A percentile compares a stretch with the other conserved stretches of the same genome.
phyloP scores from a whole-genome alignment of 768 basidiomycete genomes.

The Leccinum truebloodii region DNA sequence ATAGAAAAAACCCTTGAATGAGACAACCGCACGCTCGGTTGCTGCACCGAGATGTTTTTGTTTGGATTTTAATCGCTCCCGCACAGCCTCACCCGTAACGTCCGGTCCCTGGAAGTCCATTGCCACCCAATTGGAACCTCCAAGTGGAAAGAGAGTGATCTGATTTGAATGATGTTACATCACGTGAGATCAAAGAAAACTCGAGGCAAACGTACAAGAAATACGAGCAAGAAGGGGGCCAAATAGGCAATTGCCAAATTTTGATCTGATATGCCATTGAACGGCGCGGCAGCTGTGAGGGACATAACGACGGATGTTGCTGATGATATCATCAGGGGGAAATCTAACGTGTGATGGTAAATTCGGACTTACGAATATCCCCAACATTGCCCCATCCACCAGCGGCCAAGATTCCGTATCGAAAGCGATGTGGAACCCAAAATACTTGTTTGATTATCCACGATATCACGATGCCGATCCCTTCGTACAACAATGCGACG shows the following conservation, averaged over 20 bases:
- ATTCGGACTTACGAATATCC: slow-evolving; percentile 57
- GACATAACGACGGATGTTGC: slow-evolving; percentile 68
- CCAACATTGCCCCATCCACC: slow-evolving; percentile 71
- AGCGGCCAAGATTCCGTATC: slow-evolving; percentile 68
- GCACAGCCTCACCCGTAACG: slow-evolving; percentile 55
- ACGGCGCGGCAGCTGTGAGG: slow-evolving; percentile 60
- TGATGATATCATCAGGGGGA: slow-evolving; percentile 23
- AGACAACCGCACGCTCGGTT: slow-evolving; percentile 14
- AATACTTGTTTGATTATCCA: slow-evolving; percentile 61
- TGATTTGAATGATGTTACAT: slow-evolving; percentile 19
- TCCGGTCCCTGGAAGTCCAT: slow-evolving; percentile 70
- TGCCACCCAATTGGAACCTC: slow-evolving; percentile 52
- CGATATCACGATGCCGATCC: slow-evolving; percentile 52
- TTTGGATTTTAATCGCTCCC: slow-evolving; percentile 42
- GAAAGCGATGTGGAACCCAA: slow-evolving; percentile 78
- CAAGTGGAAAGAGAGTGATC: slow-evolving; percentile 67
- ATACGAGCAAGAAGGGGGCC: slow-evolving; percentile 60
- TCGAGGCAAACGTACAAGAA: slow-evolving; percentile 43
- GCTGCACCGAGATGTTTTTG: slow-evolving; percentile 27
- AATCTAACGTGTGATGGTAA: not conserved
- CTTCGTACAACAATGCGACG: slow-evolving; percentile 60
- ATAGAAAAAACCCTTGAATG: slow-evolving; percentile 1
- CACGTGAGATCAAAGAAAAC: not conserved
- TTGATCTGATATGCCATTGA: slow-evolving; percentile 57
- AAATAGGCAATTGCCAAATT: slow-evolving; percentile 68